Evolutionary conservation across 768 basidiomycete genomes (phyloP).

Genomic region (Termitomyces sp.): DNA sequence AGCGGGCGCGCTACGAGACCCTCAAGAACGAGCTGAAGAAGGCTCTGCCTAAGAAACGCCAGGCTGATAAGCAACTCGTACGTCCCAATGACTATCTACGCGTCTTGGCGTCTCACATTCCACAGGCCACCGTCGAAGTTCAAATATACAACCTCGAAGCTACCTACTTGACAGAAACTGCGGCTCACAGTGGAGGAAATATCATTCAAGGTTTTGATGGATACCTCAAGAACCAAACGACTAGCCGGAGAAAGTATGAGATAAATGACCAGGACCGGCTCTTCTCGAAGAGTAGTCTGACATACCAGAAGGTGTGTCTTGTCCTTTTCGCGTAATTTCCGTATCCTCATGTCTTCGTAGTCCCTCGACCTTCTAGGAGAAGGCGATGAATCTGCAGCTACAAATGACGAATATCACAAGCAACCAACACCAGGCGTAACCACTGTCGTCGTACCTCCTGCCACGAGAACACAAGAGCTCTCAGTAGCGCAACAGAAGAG

Average conservation of each 20-base stretch:
- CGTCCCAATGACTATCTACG: constrained; percentile 21
- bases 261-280: constrained; percentile 75
- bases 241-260: constrained; percentile 69
- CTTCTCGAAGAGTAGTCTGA: constrained; percentile 80
- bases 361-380: constrained; percentile 76
- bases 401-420: constrained; percentile 65
- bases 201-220: constrained; percentile 87
- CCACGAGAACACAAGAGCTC: constrained; percentile 64
- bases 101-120: constrained; percentile 1
- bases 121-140: constrained; percentile 74
- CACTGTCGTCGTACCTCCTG: constrained; percentile 76
- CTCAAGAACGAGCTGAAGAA: constrained; percentile 74
- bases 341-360: constrained; percentile 32
- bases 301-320: constrained; percentile 62
- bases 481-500: constrained; percentile 75
- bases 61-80: constrained; percentile 76
- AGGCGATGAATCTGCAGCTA: constrained; percentile 53
- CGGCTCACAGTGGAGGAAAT: constrained; percentile 75
- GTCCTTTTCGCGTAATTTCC: constrained; percentile 9
- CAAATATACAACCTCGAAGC: constrained; percentile 80
- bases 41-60: constrained; percentile 73
- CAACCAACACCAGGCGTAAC: constrained; percentile 72
- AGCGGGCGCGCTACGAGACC: constrained; percentile 67
- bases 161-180: constrained; percentile 75
- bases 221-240: constrained; percentile 76